phyloP scores from a whole-genome alignment of 2,329 filamentous ascomycete genomes.

The Beauveria australis region DNA sequence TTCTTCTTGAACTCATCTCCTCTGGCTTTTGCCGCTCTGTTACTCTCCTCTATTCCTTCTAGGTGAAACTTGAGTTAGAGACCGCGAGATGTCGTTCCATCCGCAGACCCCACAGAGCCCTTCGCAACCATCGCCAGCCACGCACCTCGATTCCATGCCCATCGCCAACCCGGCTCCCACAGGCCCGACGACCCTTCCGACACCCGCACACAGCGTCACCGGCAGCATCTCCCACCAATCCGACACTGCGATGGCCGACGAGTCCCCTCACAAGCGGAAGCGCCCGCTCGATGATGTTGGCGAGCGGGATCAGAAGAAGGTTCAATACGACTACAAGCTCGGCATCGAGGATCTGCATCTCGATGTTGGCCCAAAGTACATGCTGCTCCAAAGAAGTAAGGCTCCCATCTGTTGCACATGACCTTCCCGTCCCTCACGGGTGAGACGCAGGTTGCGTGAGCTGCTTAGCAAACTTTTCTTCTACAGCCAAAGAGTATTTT shows the following conservation, averaged over 20 bases:
- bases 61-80: neutral
- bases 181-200: slow-evolving; percentile 39
- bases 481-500: slow-evolving; percentile 16
- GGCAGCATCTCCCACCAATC: slow-evolving; percentile 39
- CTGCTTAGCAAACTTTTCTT: slow-evolving; percentile 17
- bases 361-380: slow-evolving; percentile 60
- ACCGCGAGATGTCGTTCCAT: slow-evolving; percentile 52
- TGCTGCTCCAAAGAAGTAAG: slow-evolving; percentile 61
- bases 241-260: slow-evolving; percentile 40
- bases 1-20: neutral
- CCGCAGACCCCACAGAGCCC: slow-evolving; percentile 61
- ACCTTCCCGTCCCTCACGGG: slow-evolving; percentile 13
- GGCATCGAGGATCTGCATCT: slow-evolving; percentile 57
- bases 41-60: neutral
- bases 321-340: slow-evolving; percentile 52
- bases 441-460: slow-evolving; percentile 17
- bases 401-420: slow-evolving; percentile 32
- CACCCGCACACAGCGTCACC: slow-evolving; percentile 55
- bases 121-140: slow-evolving; percentile 51
- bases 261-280: slow-evolving; percentile 54
- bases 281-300: slow-evolving; percentile 48
- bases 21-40: neutral
- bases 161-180: slow-evolving; percentile 35
- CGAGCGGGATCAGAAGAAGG: slow-evolving; percentile 52
- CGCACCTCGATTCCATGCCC: slow-evolving; percentile 39